Evolutionary conservation across 352 stramenopile species (phyloP), one percentile per base, ranked within the genome.

Genomic region (Thraustochytrium sp.): DNA sequence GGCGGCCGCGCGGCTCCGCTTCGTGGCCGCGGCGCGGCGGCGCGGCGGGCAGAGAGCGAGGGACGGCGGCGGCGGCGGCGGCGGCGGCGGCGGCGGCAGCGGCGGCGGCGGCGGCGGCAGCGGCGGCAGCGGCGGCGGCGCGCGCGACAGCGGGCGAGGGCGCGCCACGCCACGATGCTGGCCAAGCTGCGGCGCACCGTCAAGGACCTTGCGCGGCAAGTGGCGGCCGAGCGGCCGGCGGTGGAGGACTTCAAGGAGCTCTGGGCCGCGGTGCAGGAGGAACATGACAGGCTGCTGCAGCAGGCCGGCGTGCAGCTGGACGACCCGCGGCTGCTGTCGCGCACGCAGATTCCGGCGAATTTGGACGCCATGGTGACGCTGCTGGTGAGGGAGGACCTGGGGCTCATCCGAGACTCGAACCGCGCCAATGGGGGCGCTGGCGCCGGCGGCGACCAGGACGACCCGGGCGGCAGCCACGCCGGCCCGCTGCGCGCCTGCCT

Each of bases 311-410:
- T 63, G 5, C 5, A 80, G 23, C 42, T 80, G 23, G 68, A 80
- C n/a, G 68, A 80, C 42, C 68, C 68, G 13, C 5, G 46, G 1
- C 53, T 80, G 46, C 68, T 80, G 5, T 5, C 11, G 9, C 76
- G 46, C 44, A 80, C 68, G 2, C 5, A 44, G 2, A 80, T 80
- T n/a, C 68, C 68, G 23, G 51, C 18, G 21, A 80, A 80, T 34
- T 42, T 80, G 4, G 68, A 80, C 31, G 68, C 68, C 34, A 80
- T 80, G 68, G 68, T 80, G 49, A 80, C 21, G 4, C 18, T 80
- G 5, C 68, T 80, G 29, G 40, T 80, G 3, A 23, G 68, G 4
- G 68, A 80, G 51, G 68, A 80, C 38, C 46, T 68, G 23, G 68
- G 68, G 23, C 37, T 80, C 34, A 44, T 80, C 38, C 23, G 42